Base-by-base conservation (phyloP, 1,139 yeast genomes). In the Blastobotrys serpentis region DNA sequence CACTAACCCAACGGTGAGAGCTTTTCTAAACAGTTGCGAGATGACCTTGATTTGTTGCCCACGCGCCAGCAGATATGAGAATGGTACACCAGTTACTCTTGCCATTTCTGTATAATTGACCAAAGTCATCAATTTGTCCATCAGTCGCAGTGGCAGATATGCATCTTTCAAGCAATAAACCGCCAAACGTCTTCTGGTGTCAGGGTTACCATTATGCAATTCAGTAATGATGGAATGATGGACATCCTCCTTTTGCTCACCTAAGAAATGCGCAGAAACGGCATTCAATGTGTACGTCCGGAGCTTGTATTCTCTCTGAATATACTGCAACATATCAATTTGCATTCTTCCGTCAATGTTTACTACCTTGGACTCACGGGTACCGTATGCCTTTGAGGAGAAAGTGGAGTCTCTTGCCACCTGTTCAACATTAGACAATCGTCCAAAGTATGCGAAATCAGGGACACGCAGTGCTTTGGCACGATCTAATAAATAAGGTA, bases 91-190 rank as follows among this genome's bases (percentile, higher is more conserved):
- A 0, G 98, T 92, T 34, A 94, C 99, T 72, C 99, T 85, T 0
- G 98, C 97, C 98, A 94, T 94, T 70, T 94, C 99, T 0, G 98
- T 90, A 67, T 94, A 92, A 61, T 94, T 94, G 52, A 94, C 96
- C 54, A 94, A 74, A 61, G 97, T 90, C 98, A 94, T 94, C 46
- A 94, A 75, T 61, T 90, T 94, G 58, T 90, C 97, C 63, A 92
- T 70, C 36, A 94, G 73, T 56, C 98, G 72, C 61, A 92, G 65
- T 0, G 98, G 98, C 43, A 94, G 73, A 63, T 85, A 90, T 0
- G 98, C 96, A 73, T 94, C 99, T 62, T 94, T 94, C 61, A 94
- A 74, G 76, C 99, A 94, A 67, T 94, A 94, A 4, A 92, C 98
- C 0, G 99, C 99, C 60, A 94, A 73, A 54, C 99, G 78, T 68